phyloP scores from a whole-genome alignment of 345 rosid species.

The Populus tremula region DNA sequence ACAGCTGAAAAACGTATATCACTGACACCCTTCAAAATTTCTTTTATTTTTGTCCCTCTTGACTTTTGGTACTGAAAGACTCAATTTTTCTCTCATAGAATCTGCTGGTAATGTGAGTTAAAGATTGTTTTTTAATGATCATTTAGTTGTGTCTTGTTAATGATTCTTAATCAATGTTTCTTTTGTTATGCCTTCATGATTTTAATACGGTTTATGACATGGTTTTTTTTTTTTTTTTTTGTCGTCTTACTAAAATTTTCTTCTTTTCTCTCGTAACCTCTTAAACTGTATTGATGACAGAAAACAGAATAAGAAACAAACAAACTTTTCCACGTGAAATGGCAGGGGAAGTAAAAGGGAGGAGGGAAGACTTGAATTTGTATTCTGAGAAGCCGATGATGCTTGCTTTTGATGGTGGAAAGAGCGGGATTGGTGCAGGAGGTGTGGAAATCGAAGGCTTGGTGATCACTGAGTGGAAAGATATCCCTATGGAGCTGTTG shows the following conservation, averaged over 20 bases:
- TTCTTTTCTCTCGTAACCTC: background rate
- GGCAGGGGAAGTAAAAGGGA: constrained; percentile 34
- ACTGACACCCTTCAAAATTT: background rate
- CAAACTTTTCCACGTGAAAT: constrained; percentile 14
- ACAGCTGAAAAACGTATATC: background rate
- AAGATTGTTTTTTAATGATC: background rate
- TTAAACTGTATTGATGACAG: constrained; percentile 29
- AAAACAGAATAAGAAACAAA: constrained; percentile 29
- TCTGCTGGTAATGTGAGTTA: background rate
- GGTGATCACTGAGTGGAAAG: constrained; percentile 72
- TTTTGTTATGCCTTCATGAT: background rate
- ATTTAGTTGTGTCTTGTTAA: background rate
- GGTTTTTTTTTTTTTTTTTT: background rate
- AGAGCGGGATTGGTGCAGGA: constrained; percentile 16
- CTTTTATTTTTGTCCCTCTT: background rate
- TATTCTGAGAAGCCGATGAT: constrained; percentile 60
- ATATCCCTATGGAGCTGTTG: constrained; percentile 82
- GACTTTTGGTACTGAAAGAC: background rate
- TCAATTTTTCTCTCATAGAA: background rate
- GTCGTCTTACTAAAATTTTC: background rate
- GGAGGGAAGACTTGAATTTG: constrained; percentile 52
- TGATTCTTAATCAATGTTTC: background rate
- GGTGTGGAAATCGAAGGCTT: constrained; percentile 42
- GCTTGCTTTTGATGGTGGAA: constrained; percentile 27
- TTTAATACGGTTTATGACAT: constrained; percentile 11